Evolutionary conservation across 176 grass and related monocot genomes (phyloP), one percentile per base, ranked within the genome.

Genomic region (maize (Zea mays)): DNA sequence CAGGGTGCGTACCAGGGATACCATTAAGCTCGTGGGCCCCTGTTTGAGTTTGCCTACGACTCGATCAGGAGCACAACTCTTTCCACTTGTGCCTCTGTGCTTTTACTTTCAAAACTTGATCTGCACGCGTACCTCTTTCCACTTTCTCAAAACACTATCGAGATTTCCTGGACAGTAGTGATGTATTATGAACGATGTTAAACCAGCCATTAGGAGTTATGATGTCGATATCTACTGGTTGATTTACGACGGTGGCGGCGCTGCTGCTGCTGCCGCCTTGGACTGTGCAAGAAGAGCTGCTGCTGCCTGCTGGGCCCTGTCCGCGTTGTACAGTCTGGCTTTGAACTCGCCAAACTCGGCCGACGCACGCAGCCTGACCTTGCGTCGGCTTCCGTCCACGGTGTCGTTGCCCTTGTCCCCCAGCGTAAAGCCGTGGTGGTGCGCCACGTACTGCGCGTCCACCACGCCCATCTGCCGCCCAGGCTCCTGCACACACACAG

Each of bases 401-500:
- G 43, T 76, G 5, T 46, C 43, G 16, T 65, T 65, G 20, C 20
- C 60, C 13, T 13, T 11, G 10, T 39, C 14, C 2, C 47, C 76
- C 1, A 78, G 47, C 62, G 76, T 54, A 8, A 65, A 50, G 1
- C 78, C 83, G 6, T 1, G 27, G 6, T 73, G 83, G 38, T 85
- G 83, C 11, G 50, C 34, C 6, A 85, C 76, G 34, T 67, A 85
- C 50, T 85, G 83, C 2, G 75, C 40, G 58, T 81, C 79, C 4
- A 81, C 79, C 5, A 81, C 20, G 5, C 69, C 79, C 11, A 73
- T 73, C n/a, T 81, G 57, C 35, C 64, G 13, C 5, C 73, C 79
- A 21, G 79, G 69, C 10, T 21, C 61, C 75, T 78, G 62, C 46
- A 50, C n/a, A 17, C 3, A 11, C 8, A 61, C 15, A 17, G 6